These are phyloP conservation scores for Platanthera zijinensis DNA, from an alignment of 106 monocot genomes.

Conservation along the genomic window DNA sequence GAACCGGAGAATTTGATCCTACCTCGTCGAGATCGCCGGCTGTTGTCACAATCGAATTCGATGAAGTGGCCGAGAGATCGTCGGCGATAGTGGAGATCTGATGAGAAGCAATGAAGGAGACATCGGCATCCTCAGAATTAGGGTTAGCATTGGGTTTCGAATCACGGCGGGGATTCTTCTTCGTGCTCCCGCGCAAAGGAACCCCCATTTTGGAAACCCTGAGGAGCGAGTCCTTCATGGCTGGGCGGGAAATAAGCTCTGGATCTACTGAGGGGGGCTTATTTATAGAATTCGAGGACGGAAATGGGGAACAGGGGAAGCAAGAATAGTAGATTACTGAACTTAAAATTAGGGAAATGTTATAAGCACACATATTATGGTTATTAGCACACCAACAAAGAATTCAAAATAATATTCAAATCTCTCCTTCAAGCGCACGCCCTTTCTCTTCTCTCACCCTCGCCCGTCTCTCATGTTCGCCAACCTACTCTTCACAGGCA, in stretches of 20 bases:
- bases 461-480: no score
- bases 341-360: no score
- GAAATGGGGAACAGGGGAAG: no score
- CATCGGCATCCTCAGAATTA: not conserved
- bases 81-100: not conserved
- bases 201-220: not conserved
- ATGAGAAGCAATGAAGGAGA: not conserved
- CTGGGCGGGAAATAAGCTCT: not conserved
- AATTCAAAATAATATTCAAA: no score
- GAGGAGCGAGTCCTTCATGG: not conserved
- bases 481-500: no score
- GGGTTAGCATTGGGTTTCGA: not conserved
- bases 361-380: no score
- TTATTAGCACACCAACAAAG: no score
- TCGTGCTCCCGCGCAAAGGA: not conserved
- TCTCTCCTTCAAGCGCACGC: no score
- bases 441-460: no score
- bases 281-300: no score
- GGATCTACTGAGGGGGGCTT: no score
- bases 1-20: not conserved
- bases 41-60: not conserved
- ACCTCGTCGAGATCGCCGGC: not conserved
- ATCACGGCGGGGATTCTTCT: not conserved
- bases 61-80: not conserved
- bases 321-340: no score